Evolutionary conservation across 2,329 filamentous ascomycete genomes (phyloP), one percentile per base, ranked within the genome.

Genomic region (Ceratocystis papillata): DNA sequence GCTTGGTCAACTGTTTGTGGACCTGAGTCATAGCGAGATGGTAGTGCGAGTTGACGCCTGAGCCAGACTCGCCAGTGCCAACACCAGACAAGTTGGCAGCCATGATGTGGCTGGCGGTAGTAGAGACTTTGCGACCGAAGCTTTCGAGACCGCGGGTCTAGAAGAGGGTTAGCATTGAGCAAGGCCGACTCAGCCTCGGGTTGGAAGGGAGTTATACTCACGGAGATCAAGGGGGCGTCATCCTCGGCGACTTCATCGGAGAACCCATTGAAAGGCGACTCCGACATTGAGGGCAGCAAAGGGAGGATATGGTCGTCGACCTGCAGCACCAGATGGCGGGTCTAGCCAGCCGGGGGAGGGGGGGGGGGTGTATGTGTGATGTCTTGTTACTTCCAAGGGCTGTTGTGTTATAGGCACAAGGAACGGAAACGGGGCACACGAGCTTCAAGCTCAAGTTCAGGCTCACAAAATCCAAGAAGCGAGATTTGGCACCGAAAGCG

Each of bases 111-210:
- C 86, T 89, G 66, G 94, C 94, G 22, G 94, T 97, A 33, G 90
- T 90, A 37, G 92, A 94, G 69, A 97, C 91, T 77, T 96, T 99
- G 73, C 93, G 87, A 70, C 91, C 86, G 76, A 99, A 96, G 65
- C 90, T 89, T 78, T 96, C 92, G 71, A 97, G 79, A 70, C 94
- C 89, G 72, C 90, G 88, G 65, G 90, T 86, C 91, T 96, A 69
- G 67, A 30, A 10, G 7, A 45, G 20, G 1, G 45, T 60, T 64
- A 61, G 62, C 28, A 63, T 48, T 17, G 22, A 6, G 15, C 8
- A 15, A 25, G 50, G 12, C 20, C 22, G 4, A 28, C 50, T 3
- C 3, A 15, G 50, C 20, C 50, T 12, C 20, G 50, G 50, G 17
- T 25, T 2, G 2, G n/a, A 7, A 7, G 25, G 10, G 22, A n/a